Conservation (phyloP, 176 grass and related monocot genomes). For the sorghum (Sorghum bicolor) region Sorghum_bicolor_NCBIv3 NC_012878.2:58676501-58677000, state of each 20-base stretch:
- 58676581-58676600: background rate
- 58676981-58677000: too few relatives aligned
- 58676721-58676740: background rate
- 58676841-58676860: background rate
- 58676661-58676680: background rate
- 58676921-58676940: conserved; percentile 56
- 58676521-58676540: too few relatives aligned
- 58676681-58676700: background rate
- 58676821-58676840: conserved; percentile 17
- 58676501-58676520: too few relatives aligned
- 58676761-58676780: background rate
- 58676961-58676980: too few relatives aligned
- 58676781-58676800: conserved; percentile 12
- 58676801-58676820: background rate
- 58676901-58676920: conserved; percentile 40
- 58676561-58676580: too few relatives aligned
- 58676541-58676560: too few relatives aligned
- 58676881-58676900: conserved; percentile 53
- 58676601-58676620: too few relatives aligned
- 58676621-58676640: too few relatives aligned
- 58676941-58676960: background rate
- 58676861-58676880: conserved; percentile 49
- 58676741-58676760: background rate
- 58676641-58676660: too few relatives aligned
- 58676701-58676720: background rate